phyloP scores from a whole-genome alignment of 2,329 filamentous ascomycete genomes.

The Colletotrichum sublineola region DNA sequence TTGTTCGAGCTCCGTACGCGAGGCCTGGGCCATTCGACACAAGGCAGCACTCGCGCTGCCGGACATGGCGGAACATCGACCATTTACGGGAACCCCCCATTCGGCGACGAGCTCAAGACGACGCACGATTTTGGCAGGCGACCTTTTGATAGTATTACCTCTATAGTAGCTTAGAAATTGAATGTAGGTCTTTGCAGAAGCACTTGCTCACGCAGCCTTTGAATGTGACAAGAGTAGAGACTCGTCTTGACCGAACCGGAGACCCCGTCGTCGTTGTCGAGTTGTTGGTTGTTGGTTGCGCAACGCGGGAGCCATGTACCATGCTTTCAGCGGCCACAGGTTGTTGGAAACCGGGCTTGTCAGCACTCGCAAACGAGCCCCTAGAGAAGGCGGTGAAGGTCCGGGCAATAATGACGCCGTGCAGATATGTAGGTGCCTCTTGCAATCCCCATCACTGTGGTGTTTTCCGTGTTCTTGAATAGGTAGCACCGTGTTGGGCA shows the following conservation, averaged over 20 bases:
- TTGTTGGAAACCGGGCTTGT: neutral
- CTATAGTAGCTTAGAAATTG: slow-evolving; percentile 38
- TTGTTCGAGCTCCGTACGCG: slow-evolving; percentile 24
- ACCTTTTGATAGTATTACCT: slow-evolving; percentile 36
- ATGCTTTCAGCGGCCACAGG: neutral
- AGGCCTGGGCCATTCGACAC: slow-evolving; percentile 28
- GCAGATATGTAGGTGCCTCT: neutral
- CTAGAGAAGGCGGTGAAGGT: neutral
- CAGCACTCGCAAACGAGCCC: neutral
- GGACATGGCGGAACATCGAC: slow-evolving; percentile 19
- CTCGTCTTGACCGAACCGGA: neutral
- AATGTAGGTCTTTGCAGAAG: slow-evolving; percentile 35
- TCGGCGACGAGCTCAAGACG: slow-evolving; percentile 25
- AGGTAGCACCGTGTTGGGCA: neutral
- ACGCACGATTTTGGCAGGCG: slow-evolving; percentile 29
- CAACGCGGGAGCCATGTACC: neutral
- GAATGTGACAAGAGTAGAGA: neutral
- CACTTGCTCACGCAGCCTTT: neutral
- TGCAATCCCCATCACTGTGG: too few relatives aligned
- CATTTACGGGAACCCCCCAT: slow-evolving; percentile 19
- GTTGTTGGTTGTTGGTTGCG: too few relatives aligned
- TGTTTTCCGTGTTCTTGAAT: too few relatives aligned
- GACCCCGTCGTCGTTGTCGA: neutral
- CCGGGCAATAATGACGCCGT: neutral
- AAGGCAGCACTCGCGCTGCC: slow-evolving; percentile 27